Evolutionary conservation across 345 rosid genomes (phyloP).

Genomic region (Chamaenerion angustifolium): DNA sequence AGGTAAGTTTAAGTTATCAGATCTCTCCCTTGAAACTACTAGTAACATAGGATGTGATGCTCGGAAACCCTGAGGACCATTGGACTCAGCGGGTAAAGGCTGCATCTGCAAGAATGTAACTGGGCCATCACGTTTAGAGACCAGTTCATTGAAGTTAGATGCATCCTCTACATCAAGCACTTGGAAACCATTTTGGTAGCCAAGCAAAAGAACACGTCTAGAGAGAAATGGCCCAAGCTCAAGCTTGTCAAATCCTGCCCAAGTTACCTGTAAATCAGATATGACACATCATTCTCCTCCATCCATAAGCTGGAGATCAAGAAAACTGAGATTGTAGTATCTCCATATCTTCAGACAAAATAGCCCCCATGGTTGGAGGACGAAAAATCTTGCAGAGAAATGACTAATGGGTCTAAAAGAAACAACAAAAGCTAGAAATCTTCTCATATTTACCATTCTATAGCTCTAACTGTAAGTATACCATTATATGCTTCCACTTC

Average conservation of each 20-base stretch:
- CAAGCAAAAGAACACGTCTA: constrained; percentile 77
- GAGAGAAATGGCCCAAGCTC: constrained; percentile 47
- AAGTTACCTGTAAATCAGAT: constrained; percentile 38
- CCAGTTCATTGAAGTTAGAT: constrained; percentile 63
- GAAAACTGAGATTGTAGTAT: background rate
- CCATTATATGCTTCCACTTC: no score
- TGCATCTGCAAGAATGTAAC: constrained; percentile 97
- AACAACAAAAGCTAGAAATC: no score
- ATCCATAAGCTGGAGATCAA: background rate
- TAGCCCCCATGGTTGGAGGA: no score
- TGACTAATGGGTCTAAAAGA: no score
- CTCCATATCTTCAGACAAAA: background rate
- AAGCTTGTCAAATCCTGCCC: constrained; percentile 93
- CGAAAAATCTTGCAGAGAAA: no score
- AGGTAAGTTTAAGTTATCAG: constrained; percentile 21
- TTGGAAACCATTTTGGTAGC: constrained; percentile 93
- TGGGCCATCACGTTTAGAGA: constrained; percentile 68
- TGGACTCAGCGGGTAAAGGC: constrained; percentile 44
- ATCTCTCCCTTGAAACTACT: constrained; percentile 70
- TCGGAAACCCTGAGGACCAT: constrained; percentile 46
- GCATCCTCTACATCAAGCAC: constrained; percentile 93
- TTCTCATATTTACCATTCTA: no score
- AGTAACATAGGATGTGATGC: constrained; percentile 69
- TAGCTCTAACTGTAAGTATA: no score
- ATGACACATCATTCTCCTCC: background rate